A percentile compares a stretch with the other conserved stretches of the same genome.
phyloP scores from a whole-genome alignment of 805 yeast genomes.

The Saturnispora saitoi region DNA sequence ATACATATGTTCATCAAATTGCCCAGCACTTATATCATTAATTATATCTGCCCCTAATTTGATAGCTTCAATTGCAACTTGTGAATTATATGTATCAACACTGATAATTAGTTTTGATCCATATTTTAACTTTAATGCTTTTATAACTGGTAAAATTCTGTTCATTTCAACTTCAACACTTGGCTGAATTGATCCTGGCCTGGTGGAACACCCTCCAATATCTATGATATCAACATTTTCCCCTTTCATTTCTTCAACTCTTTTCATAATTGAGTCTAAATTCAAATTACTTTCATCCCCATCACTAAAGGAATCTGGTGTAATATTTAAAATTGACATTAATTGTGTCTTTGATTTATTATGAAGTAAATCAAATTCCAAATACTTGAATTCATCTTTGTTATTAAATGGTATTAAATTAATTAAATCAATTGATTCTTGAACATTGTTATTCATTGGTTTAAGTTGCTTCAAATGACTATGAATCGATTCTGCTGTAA shows the following conservation, averaged over 20 bases:
- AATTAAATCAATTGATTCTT: constrained; percentile 42
- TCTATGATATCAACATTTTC: constrained; percentile 75
- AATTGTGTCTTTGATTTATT: constrained; percentile 46
- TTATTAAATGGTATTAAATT: constrained; percentile 40
- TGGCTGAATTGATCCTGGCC: constrained; percentile 71
- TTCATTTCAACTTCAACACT: constrained; percentile 55
- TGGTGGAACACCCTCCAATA: constrained; percentile 90
- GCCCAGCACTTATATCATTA: constrained; percentile 84
- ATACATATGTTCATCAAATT: constrained; percentile 59
- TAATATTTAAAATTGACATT: constrained; percentile 84
- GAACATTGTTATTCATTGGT: constrained; percentile 28
- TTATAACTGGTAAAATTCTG: constrained; percentile 64
- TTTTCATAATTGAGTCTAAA: constrained; percentile 33
- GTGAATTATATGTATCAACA: constrained; percentile 78
- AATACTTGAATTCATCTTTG: constrained; percentile 18
- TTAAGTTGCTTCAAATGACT: constrained; percentile 48
- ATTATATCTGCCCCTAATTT: constrained; percentile 80
- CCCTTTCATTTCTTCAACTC: constrained; percentile 41
- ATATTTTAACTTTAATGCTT: constrained; percentile 41
- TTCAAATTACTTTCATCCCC: constrained; percentile 48
- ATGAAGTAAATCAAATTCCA: constrained; percentile 38
- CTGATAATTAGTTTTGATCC: constrained; percentile 45
- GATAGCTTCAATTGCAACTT: constrained; percentile 64
- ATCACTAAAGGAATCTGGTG: constrained; percentile 95
- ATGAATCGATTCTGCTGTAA: constrained; percentile 74